phyloP scores from a whole-genome alignment of 495 filamentous ascomycete species.

The Penicillium riverlandense region DNA sequence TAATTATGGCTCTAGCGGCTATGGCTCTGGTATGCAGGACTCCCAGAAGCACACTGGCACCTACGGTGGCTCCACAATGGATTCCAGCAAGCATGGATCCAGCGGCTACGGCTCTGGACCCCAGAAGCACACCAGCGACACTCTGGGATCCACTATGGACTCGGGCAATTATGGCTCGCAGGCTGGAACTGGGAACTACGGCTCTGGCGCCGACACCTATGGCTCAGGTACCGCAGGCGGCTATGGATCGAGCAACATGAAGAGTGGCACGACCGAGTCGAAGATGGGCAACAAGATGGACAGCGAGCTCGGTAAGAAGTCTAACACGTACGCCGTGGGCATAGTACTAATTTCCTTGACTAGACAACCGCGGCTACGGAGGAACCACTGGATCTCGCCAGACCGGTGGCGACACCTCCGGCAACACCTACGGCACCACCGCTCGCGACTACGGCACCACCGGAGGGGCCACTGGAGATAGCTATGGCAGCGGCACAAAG shows the following conservation, averaged over 20 bases:
- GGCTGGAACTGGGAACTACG: conserved; percentile 6
- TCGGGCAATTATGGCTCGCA: conserved; percentile 1
- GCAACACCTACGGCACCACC: background rate
- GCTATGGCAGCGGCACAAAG: conserved; percentile 2
- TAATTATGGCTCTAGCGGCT: background rate
- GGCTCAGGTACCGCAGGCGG: conserved; percentile 10
- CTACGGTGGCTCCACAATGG: too few species aligned
- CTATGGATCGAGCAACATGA: conserved; percentile 7
- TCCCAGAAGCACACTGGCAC: too few species aligned
- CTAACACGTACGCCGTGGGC: background rate
- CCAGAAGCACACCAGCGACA: too few species aligned
- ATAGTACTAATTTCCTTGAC: background rate
- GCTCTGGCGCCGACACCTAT: conserved; percentile 7
- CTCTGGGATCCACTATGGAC: background rate
- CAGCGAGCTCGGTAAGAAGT: conserved; percentile 14
- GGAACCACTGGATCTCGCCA: background rate
- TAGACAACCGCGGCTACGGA: conserved; percentile 2
- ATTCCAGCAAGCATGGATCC: too few species aligned
- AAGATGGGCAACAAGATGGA: conserved; percentile 33
- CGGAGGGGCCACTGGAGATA: conserved; percentile 6
- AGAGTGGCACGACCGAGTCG: conserved; percentile 8
- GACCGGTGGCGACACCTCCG: background rate
- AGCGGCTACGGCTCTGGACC: too few species aligned
- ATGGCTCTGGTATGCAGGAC: too few species aligned
- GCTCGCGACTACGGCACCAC: background rate